Evolutionary conservation across 2,329 filamentous ascomycete species (phyloP), one percentile per base, ranked within the genome.

Genomic region (Dactylonectria macrodidyma): DNA sequence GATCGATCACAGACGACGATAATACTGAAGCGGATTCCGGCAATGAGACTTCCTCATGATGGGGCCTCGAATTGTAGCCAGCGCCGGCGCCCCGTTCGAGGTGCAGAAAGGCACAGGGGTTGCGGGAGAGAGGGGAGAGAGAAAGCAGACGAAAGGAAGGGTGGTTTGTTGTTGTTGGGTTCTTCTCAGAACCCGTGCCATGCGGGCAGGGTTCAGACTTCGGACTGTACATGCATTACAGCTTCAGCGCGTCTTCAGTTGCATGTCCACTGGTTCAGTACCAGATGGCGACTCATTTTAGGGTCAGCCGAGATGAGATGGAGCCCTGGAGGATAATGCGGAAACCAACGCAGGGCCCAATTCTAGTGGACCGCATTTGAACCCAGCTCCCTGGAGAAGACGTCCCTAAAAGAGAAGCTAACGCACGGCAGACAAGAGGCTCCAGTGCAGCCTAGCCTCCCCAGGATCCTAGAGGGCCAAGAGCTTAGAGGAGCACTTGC

Each of bases 91-190:
- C 52, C 51, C 24, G 48, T 16, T 36, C 48, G 24, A 34, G 26
- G 50, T 52, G 50, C 50, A n/a, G 46, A 54, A 34, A 34, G 50
- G 57, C 62, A 66, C 38, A 59, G 54, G 19, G 14, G 38, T 16
- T 16, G 51, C 12, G 34, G 46, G 22, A 46, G 19, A 19, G 19
- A 19, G 19, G 19, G 19, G 19, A 19, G 19, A 19, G 19, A 19
- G 19, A 30, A 36, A 30, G 41, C 52, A 46, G 47, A 22, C 3
- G n/a, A 34, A 22, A 38, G 24, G 48, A 47, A 65, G 50, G n/a
- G 30, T 30, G 47, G 55, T 56, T n/a, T 58, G 38, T 54, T 50
- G 51, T 57, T 66, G 46, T 66, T 66, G 22, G 26, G 33, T 30
- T 30, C 48, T 52, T n/a, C n/a, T n/a, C n/a, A 55, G 38, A 66